Base-by-base conservation (phyloP, 306 rosid species). In the Prosopis cineraria region DNA sequence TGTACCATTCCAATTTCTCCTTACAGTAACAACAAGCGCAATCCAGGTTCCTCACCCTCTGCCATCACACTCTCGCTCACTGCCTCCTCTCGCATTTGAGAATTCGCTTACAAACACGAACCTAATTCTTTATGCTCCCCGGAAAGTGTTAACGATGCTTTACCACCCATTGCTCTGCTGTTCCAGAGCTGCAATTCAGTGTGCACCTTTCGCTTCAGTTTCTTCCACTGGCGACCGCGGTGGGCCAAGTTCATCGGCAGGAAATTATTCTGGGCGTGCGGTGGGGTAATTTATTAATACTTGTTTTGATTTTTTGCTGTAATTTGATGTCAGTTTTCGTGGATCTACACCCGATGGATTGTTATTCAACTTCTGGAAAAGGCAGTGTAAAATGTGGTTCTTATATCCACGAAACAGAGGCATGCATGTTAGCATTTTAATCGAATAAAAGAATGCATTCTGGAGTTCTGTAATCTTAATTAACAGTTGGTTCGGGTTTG, bases 111-210 rank as follows among this genome's bases (percentile, higher is more conserved):
- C 31, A 3, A 10, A 22, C 31, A 25, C 3, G 17, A 56, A 10
- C 55, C 43, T 40, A 4, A 16, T 40, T 68, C 58, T 24, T 2
- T 47, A 3, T 34, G 48, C 40, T 48, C 25, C 19, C 43, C 20
- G 43, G 20, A 19, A 52, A 80, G 39, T 60, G 52, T 69, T 76
- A 62, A 73, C 27, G 24, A 92, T 94, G 98, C 86, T 88, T 70
- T 87, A 81, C 44, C 83, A 86, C 6, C 87, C 90, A 16, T 78
- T 82, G 45, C 89, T 89, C 77, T 80, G 63, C 77, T 77, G 73
- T 78, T 79, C 92, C 31, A 79, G 47, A 44, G 39, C 82, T 84
- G 37, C 83, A 73, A 29, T 89, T 20, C 85, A 74, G 11, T 56
- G 73, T 30, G 75, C 91, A 41, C 79, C 78, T 62, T 50, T 83